Conservation (phyloP, 2,329 filamentous ascomycete species). For the Periconia sp. region DNA sequence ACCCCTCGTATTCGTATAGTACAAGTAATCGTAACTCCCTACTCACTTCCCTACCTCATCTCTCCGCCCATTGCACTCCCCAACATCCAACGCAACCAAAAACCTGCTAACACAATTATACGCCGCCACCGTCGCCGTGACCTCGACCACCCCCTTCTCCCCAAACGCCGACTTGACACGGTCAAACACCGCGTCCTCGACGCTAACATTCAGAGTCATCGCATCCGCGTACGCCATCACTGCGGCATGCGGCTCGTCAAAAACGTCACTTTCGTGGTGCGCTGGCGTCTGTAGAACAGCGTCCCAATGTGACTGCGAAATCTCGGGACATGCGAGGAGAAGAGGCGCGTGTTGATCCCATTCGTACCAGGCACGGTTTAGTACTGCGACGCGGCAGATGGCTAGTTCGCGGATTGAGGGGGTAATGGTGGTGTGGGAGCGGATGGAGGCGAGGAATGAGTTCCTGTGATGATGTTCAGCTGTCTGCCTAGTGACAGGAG, state of each 20-base stretch:
- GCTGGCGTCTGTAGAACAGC: conserved; percentile 27
- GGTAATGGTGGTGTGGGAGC: conserved; percentile 54
- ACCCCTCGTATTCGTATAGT: no score
- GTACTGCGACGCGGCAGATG: conserved; percentile 77
- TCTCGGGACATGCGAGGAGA: conserved; percentile 45
- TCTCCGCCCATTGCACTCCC: conserved; percentile 42
- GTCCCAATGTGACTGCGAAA: conserved; percentile 40
- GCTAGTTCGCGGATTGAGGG: conserved; percentile 69
- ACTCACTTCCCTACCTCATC: background rate
- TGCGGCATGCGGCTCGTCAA: conserved; percentile 63
- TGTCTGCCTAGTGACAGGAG: no score
- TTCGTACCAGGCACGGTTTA: conserved; percentile 84
- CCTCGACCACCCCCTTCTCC: conserved; percentile 75
- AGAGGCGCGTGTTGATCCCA: conserved; percentile 76
- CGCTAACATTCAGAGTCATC: conserved; percentile 76
- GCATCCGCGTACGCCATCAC: conserved; percentile 76
- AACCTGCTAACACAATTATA: conserved; percentile 88
- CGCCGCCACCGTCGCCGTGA: conserved; percentile 74
- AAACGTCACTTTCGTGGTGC: conserved; percentile 3
- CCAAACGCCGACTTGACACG: conserved; percentile 62
- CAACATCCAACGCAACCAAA: conserved; percentile 74
- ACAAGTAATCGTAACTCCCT: no score
- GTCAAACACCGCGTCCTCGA: conserved; percentile 67
- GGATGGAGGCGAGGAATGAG: conserved; percentile 58
- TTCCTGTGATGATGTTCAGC: conserved; percentile 42